A percentile compares a stretch with the other conserved stretches of the same genome.
Evolutionary conservation across 257 asterid species (phyloP).

Genomic region (Buddleja alternifolia): DNA sequence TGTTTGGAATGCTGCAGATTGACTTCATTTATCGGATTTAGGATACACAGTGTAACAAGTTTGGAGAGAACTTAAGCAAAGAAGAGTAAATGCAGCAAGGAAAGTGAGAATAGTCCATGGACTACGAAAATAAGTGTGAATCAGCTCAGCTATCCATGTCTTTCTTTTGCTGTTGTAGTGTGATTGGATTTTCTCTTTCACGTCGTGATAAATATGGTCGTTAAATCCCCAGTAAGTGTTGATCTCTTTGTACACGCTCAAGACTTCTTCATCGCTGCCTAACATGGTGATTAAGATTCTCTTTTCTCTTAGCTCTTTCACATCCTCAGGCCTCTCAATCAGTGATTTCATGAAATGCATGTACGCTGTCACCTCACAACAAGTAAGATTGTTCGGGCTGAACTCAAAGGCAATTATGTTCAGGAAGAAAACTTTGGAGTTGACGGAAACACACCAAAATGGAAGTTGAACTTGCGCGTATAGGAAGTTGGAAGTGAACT

Average conservation of each 20-base stretch:
- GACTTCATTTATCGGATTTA: too few relatives aligned
- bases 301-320: conserved; percentile 36
- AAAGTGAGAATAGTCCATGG: conserved; percentile 31
- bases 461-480: conserved; percentile 35
- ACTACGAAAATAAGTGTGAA: conserved; percentile 22
- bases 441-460: not conserved
- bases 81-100: conserved; percentile 25
- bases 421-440: conserved; percentile 21
- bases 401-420: conserved; percentile 46
- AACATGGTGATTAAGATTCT: conserved; percentile 30
- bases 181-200: conserved; percentile 7
- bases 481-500: conserved; percentile 25
- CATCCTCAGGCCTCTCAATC: conserved; percentile 32
- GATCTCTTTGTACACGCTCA: conserved; percentile 15
- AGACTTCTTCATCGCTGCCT: conserved; percentile 37
- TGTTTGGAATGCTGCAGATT: too few relatives aligned
- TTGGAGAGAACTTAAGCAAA: conserved; percentile 11
- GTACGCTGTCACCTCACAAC: conserved; percentile 20
- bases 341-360: conserved; percentile 43
- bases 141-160: conserved; percentile 34
- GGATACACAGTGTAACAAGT: not conserved
- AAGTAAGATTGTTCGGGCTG: not conserved
- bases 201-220: not conserved
- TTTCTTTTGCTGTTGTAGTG: conserved; percentile 9
- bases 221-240: not conserved